A percentile compares a stretch with the other conserved stretches of the same genome.
Evolutionary conservation across 257 asterid species (phyloP).

Genomic region (Ilex aquifolium): DNA sequence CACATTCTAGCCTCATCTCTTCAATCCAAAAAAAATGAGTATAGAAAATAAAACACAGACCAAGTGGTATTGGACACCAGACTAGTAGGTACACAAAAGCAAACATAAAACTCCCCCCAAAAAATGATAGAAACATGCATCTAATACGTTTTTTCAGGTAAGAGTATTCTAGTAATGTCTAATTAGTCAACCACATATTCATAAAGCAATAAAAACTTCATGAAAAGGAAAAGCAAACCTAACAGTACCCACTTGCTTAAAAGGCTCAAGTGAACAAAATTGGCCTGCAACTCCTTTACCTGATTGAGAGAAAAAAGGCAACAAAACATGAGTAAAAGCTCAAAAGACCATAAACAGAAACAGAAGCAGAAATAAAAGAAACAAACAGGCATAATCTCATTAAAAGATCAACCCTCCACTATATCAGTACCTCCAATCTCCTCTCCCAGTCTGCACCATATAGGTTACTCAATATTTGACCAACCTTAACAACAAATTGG

Average conservation of each 20-base stretch:
- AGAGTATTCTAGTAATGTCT: neutral
- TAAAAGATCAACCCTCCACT: slow-evolving; percentile 16
- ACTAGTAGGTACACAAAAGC: no score
- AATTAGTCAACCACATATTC: neutral
- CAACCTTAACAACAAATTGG: slow-evolving; percentile 75
- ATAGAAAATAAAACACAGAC: slow-evolving; percentile 8
- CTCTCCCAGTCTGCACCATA: slow-evolving; percentile 88
- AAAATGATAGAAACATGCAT: no score
- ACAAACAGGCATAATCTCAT: slow-evolving; percentile 3
- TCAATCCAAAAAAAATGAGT: no score
- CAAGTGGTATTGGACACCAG: slow-evolving; percentile 2
- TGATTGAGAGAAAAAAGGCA: slow-evolving; percentile 21
- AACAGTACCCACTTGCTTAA: slow-evolving; percentile 72
- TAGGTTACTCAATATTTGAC: slow-evolving; percentile 51
- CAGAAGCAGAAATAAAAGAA: neutral
- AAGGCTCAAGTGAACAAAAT: slow-evolving; percentile 66
- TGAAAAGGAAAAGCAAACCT: slow-evolving; percentile 11
- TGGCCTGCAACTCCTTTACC: slow-evolving; percentile 88
- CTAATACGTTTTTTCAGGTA: no score
- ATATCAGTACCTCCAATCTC: slow-evolving; percentile 67
- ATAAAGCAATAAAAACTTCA: no score
- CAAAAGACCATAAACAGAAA: neutral
- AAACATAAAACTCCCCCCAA: no score
- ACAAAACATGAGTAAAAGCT: slow-evolving; percentile 8
- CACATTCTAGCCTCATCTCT: no score